A percentile compares a stretch with the other conserved stretches of the same genome.
phyloP scores from a whole-genome alignment of 768 basidiomycete genomes.

The Botryobasidium botryosum region DNA sequence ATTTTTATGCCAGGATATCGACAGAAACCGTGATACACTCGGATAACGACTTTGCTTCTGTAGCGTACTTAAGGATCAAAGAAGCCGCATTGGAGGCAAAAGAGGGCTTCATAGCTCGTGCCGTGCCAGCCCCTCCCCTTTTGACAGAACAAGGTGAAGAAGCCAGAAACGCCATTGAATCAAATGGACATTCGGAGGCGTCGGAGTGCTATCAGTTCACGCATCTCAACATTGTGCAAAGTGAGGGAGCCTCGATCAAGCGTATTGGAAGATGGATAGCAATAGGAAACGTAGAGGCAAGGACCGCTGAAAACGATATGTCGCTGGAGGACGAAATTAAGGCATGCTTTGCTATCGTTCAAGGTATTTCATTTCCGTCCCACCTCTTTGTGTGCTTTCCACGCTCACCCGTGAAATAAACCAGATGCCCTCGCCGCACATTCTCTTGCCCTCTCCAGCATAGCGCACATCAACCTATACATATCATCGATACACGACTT shows the following conservation, averaged over 20 bases:
- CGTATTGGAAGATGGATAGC: too few species aligned
- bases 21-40: constrained; percentile 61
- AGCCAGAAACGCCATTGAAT: too few species aligned
- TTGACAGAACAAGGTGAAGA: too few species aligned
- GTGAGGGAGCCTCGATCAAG: too few species aligned
- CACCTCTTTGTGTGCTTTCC: neutral
- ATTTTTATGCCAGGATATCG: constrained; percentile 23
- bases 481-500: constrained; percentile 75
- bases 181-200: too few species aligned
- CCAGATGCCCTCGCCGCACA: constrained; percentile 38
- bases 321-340: constrained; percentile 51
- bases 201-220: too few species aligned
- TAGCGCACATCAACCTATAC: constrained; percentile 65
- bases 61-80: constrained; percentile 78
- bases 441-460: constrained; percentile 36
- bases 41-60: constrained; percentile 70
- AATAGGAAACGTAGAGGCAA: too few species aligned
- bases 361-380: constrained; percentile 30
- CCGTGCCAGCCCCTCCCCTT: constrained; percentile 28
- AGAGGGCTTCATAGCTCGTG: neutral
- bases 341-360: constrained; percentile 45
- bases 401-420: neutral
- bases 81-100: constrained; percentile 48
- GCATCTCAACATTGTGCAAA: too few species aligned
- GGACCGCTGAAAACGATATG: too few species aligned